Conservation (phyloP, 495 filamentous ascomycete species). For the Penicillium desertorum region DNA sequence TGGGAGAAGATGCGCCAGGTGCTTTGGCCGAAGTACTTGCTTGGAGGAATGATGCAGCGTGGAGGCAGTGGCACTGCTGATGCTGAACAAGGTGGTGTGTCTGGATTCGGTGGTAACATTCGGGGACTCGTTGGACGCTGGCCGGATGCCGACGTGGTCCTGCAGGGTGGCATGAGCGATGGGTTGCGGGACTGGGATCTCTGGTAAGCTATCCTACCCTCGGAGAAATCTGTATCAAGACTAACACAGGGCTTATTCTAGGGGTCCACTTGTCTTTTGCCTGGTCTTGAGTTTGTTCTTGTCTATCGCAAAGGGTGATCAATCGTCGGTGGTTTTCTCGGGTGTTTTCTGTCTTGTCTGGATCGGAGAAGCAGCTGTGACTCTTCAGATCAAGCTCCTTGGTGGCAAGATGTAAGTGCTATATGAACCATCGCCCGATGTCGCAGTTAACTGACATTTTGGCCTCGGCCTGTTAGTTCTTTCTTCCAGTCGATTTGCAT, state of each 20-base stretch:
- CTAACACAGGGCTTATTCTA: slow-evolving; percentile 26
- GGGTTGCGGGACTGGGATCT: slow-evolving; percentile 95
- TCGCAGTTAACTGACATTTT: slow-evolving; percentile 24
- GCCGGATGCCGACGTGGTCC: slow-evolving; percentile 68
- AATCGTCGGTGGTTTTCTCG: slow-evolving; percentile 86
- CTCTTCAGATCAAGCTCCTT: slow-evolving; percentile 95
- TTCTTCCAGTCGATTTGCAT: slow-evolving; percentile 97
- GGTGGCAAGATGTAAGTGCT: slow-evolving; percentile 91
- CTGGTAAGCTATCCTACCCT: slow-evolving; percentile 54
- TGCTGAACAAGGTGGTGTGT: slow-evolving; percentile 62
- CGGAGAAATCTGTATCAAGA: too few species aligned
- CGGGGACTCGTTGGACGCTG: slow-evolving; percentile 64
- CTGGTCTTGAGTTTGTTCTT: slow-evolving; percentile 82
- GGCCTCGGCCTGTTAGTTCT: slow-evolving; percentile 56
- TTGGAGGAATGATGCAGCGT: slow-evolving; percentile 65
- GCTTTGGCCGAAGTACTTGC: slow-evolving; percentile 92
- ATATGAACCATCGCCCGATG: neutral
- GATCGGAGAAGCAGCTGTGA: slow-evolving; percentile 96
- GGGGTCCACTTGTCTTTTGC: slow-evolving; percentile 91
- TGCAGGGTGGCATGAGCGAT: slow-evolving; percentile 79
- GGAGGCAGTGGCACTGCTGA: slow-evolving; percentile 69
- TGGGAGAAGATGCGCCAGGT: slow-evolving; percentile 98
- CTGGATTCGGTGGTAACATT: slow-evolving; percentile 62
- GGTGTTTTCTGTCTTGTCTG: slow-evolving; percentile 96
- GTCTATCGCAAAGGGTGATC: slow-evolving; percentile 71